Base-by-base conservation (phyloP, 208 protist species). In the Trypanosoma theileri region DNA sequence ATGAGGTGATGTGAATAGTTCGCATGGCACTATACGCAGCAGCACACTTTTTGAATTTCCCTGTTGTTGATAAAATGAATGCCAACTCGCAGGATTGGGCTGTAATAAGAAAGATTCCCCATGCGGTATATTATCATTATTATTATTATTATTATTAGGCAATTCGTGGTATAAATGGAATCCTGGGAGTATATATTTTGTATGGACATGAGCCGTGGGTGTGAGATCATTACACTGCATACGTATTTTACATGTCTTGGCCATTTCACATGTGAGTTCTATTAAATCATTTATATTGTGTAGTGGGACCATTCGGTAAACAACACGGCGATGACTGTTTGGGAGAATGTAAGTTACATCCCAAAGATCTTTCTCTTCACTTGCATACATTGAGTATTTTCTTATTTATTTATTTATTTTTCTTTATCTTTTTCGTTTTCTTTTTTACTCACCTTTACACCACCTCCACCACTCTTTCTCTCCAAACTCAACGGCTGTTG, bases 281-380 rank as follows among this genome's bases (percentile, higher is more conserved):
- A 31, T 7, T 28, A 70, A 22, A 42, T 62, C 45, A 35, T 55
- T 28, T 28, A 70, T 57, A 26, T 62, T 63, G 14, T 19, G 26
- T 9, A 70, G 56, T 10, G 65, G 65, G 14, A 70, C 65, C 11
- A 28, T 42, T 26, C 56, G 65, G 41, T 63, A 70, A 17, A 70
- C 28, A 21, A 44, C 35, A 9, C 41, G 28, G 6, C 28, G 31
- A 4, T 53, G 42, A 28, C 56, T 51, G n/a, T 53, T 58, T 19
- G 59, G 58, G 12, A 66, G 50, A n/a, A 64, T 41, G 31, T 59
- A 72, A 9, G 50, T 72, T 12, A 72, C 67, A 58, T 70, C 55
- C 65, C 65, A 69, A 0, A 45, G 4, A 11, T 51, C n/a, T 22
- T 13, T 13, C 24, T 63, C 24, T 31, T 40, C 21, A 46, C 13